Conservation (phyloP, 1,284 basidiomycete genomes). For the Gomphus bonarii region DNA sequence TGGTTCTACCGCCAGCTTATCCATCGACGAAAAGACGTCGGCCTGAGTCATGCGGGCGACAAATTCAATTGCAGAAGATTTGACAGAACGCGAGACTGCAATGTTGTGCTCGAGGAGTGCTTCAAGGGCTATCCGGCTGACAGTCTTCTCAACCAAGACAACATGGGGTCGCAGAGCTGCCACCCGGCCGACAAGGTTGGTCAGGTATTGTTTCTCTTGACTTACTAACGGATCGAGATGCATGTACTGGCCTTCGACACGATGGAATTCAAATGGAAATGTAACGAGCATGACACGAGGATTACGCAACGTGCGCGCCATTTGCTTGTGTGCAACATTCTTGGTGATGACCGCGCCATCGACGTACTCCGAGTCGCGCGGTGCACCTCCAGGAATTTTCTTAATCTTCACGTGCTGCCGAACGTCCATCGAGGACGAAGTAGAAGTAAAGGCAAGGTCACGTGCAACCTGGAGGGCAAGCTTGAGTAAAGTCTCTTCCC, state of each 20-base stretch:
- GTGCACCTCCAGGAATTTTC: conserved; percentile 91
- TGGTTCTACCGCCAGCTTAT: conserved; percentile 86
- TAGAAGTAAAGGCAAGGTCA: conserved; percentile 67
- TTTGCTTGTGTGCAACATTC: conserved; percentile 92
- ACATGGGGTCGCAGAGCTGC: conserved; percentile 87
- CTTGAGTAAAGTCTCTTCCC: conserved; percentile 76
- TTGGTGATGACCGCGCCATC: conserved; percentile 97
- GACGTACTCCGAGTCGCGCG: conserved; percentile 92
- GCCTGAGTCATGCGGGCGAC: conserved; percentile 92
- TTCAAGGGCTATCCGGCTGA: conserved; percentile 87
- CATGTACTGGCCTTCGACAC: conserved; percentile 90
- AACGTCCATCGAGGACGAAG: conserved; percentile 91
- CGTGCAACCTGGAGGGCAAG: conserved; percentile 73
- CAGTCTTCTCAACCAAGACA: conserved; percentile 86
- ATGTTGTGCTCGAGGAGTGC: conserved; percentile 84
- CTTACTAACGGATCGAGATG: conserved; percentile 87
- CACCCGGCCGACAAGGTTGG: conserved; percentile 83
- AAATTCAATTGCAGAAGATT: conserved; percentile 78
- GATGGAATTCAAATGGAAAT: conserved; percentile 92
- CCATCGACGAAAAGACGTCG: conserved; percentile 92
- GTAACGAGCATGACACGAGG: conserved; percentile 94
- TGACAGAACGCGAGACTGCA: conserved; percentile 85
- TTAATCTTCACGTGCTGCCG: conserved; percentile 97
- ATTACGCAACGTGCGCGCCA: conserved; percentile 60
- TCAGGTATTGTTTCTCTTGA: conserved; percentile 92